Base-by-base conservation (phyloP, 164 flowering plant genomes). In the Hamamelis virginiana region DNA sequence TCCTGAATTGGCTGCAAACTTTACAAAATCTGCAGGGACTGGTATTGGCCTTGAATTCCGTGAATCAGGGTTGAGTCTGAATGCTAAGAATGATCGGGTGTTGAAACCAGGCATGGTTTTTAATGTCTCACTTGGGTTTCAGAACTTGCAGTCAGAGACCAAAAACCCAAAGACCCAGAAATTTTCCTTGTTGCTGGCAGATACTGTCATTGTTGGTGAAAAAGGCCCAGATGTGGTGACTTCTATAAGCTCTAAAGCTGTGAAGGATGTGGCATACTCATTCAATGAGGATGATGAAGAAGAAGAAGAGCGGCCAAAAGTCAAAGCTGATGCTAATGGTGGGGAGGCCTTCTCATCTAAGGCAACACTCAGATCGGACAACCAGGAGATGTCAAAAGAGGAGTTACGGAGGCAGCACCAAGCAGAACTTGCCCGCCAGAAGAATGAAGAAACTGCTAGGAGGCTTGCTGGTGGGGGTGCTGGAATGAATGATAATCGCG, bases 21-120 rank as follows among this genome's bases (percentile, higher is more conserved):
- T 92, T 66, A 88, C 92, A 4, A 90, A 87, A 74, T 80, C 89
- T 64, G 92, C 86, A 18, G 96, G 97, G 43, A 87, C 96, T 0
- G 92, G 96, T 10, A 87, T 90, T 57, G 97, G 97, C 9, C 84
- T 92, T 45, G 92, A 90, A 74, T 90, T 92, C 64, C 86, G 89
- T 38, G 97, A 92, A 74, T 89, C 90, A 1, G 91, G 91, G 46
- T 67, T 89, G 51, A 80, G 59, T 63, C 74, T 92, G 6, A 90
- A 90, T 80, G 87, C 84, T 19, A 89, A 85, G 74, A 90, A 87
- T 74, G 94, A 89, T 16, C 61, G 86, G 26, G 25, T 85, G 18
- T 23, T 92, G 73, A 92, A 80, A 71, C 57, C 77, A n/a, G 85
- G 88, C 33, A 92, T 92, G 97, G 81, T 86, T 19, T 89, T 90